These are phyloP conservation scores for Starmerella roubikii DNA, from an alignment of 805 yeast genomes.

Conservation along the genomic window DNA sequence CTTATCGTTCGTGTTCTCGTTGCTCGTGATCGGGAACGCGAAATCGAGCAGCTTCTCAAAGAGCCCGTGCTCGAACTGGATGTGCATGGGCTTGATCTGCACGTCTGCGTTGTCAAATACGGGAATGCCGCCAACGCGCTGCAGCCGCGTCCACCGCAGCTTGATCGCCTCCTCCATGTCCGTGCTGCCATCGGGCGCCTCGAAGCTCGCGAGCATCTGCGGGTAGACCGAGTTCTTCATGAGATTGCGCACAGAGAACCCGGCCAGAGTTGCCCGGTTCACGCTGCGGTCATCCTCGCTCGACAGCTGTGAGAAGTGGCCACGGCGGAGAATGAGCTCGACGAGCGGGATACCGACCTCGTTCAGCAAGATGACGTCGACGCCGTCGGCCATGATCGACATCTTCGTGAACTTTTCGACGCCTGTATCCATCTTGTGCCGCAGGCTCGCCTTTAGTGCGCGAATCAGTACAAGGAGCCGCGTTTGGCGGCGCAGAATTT, in stretches of 20 bases:
- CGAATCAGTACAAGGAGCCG: conserved; percentile 27
- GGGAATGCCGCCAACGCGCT: conserved; percentile 84
- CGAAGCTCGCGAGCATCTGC: conserved; percentile 48
- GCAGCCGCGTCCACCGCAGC: conserved; percentile 63
- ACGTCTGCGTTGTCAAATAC: conserved; percentile 54
- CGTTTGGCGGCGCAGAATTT: conserved; percentile 19
- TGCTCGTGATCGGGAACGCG: conserved; percentile 42
- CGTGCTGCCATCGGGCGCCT: conserved; percentile 16
- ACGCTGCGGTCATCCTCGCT: conserved; percentile 52
- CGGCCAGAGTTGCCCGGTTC: conserved; percentile 44
- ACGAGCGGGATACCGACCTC: conserved; percentile 49
- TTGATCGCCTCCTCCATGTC: conserved; percentile 27
- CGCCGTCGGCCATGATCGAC: conserved; percentile 52
- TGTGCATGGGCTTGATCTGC: conserved; percentile 47
- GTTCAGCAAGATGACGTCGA: conserved; percentile 57
- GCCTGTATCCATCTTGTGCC: conserved; percentile 23
- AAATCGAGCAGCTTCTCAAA: conserved; percentile 51
- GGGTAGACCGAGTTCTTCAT: conserved; percentile 48
- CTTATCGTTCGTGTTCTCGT: conserved; percentile 12
- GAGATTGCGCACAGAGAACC: conserved; percentile 58
- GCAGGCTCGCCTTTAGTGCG: conserved; percentile 26
- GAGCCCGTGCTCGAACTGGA: conserved; percentile 61
- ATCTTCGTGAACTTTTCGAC: conserved; percentile 29
- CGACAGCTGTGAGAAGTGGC: conserved; percentile 48
- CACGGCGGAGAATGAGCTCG: conserved; percentile 52